Evolutionary conservation across 129 eudicot genomes (phyloP), one percentile per base, ranked within the genome.

Genomic region (Ambrosia artemisiifolia): DNA sequence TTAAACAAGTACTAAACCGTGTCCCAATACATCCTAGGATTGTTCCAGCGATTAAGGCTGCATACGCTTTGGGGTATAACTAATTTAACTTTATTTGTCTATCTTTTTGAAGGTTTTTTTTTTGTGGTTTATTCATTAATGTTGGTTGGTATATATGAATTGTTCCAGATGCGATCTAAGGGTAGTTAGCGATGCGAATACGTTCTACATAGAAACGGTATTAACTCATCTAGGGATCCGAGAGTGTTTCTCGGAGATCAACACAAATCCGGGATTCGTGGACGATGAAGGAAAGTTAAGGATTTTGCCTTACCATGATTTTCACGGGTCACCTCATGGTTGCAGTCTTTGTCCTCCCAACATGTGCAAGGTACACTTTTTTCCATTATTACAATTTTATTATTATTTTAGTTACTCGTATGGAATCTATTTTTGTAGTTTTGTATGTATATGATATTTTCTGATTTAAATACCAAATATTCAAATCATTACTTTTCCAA

Each of bases 321-420:
- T 85, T 57, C 64, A 63, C 28, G 67, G 50, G 1, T 63, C 84
- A 7, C 69, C 89, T 9, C 98, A 93, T 72, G 88, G 87, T 43
- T 93, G 98, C 69, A 63, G 1, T 16, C 87, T 70, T 47, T 93
- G 98, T 59, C 96, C 95, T 78, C 96, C 96, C 4, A 93, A 93
- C 83, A 89, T 93, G 98, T 93, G 98, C 86, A 93, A 94, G 97
- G 97, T 92, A 85, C 3, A 28, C 6, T 2, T 14, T 48, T 61
- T 49, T 33, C 16, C 13, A 59, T 14, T 46, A 2, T 61, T 4
- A 43, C 19, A 5, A 2, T 44, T 24, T 1, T 49, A 43, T 24
- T 24, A 24, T 24, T 24, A 24, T 24, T 24, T 1, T 24, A 24
- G 28, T 0, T 1, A 24, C 1, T 24, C 28, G 28, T 24, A 24